These are phyloP conservation scores for Ceratocystis cubensis DNA, from an alignment of 2,329 filamentous ascomycete species.

Conservation along the genomic window DNA sequence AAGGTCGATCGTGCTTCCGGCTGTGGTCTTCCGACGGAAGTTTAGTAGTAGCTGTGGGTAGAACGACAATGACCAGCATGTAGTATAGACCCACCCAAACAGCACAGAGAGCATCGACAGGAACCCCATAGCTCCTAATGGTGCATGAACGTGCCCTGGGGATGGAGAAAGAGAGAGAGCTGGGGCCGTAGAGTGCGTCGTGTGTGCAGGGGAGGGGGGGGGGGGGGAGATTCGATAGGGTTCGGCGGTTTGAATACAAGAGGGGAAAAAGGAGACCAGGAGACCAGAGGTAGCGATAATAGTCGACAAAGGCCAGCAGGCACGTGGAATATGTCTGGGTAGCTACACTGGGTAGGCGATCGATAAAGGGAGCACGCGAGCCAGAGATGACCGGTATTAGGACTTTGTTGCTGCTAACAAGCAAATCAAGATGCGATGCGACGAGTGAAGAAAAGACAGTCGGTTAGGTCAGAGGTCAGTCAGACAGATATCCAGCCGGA, in stretches of 20 bases:
- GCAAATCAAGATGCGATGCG: not conserved
- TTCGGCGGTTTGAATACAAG: not conserved
- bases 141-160: slow-evolving; percentile 6
- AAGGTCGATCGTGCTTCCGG: slow-evolving; percentile 79
- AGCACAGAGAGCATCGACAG: slow-evolving; percentile 41
- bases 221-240: not conserved
- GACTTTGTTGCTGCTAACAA: not conserved
- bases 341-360: not conserved
- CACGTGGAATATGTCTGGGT: not conserved
- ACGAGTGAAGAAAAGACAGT: no score
- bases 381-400: not conserved
- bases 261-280: not conserved
- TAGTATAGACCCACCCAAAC: slow-evolving; percentile 63
- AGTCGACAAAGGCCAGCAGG: not conserved
- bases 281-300: not conserved
- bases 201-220: not conserved
- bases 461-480: not conserved
- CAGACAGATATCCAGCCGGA: not conserved
- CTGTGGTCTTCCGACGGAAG: slow-evolving; percentile 60
- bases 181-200: not conserved
- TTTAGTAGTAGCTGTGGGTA: slow-evolving; percentile 85
- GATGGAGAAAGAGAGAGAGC: not conserved
- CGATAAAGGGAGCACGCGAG: not conserved
- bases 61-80: slow-evolving; percentile 77
- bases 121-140: slow-evolving; percentile 27